phyloP scores from a whole-genome alignment of 495 filamentous ascomycete genomes.

The Neohortaea acidophila region DNA sequence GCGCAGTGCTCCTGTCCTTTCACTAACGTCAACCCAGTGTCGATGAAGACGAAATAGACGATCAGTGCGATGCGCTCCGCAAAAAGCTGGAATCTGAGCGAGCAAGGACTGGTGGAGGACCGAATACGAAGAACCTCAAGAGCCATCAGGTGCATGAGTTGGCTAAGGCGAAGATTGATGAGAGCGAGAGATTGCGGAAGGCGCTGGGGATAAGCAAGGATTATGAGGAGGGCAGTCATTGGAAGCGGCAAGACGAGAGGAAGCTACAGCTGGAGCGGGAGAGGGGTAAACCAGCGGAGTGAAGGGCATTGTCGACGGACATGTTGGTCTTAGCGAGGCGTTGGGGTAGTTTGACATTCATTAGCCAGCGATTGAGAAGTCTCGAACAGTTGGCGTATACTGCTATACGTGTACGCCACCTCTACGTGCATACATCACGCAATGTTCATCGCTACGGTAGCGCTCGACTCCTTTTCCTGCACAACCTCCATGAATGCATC shows the following conservation, averaged over 20 bases:
- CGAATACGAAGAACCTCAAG: constrained; percentile 53
- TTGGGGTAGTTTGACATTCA: too few species aligned
- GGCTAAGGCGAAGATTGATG: constrained; percentile 88
- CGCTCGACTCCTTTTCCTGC: constrained; percentile 26
- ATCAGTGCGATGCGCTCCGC: constrained; percentile 45
- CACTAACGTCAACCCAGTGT: constrained; percentile 30
- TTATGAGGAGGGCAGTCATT: constrained; percentile 72
- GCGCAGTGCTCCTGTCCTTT: background rate
- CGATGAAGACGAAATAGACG: constrained; percentile 67
- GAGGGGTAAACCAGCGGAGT: constrained; percentile 26
- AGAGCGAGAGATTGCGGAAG: constrained; percentile 76
- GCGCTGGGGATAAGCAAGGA: constrained; percentile 79
- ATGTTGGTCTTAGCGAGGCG: too few species aligned
- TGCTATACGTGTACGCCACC: too few species aligned
- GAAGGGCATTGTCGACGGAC: too few species aligned
- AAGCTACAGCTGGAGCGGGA: constrained; percentile 37
- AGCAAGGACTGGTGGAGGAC: constrained; percentile 28
- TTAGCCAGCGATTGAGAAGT: too few species aligned
- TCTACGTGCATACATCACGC: too few species aligned
- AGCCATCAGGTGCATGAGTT: constrained; percentile 90
- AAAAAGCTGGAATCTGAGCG: constrained; percentile 46
- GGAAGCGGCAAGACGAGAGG: constrained; percentile 58
- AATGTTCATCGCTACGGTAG: constrained; percentile 13
- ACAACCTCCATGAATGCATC: constrained; percentile 36
- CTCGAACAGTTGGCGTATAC: too few species aligned